Evolutionary conservation across 306 rosid species (phyloP).

Genomic region (Pachyrhizus erosus): DNA sequence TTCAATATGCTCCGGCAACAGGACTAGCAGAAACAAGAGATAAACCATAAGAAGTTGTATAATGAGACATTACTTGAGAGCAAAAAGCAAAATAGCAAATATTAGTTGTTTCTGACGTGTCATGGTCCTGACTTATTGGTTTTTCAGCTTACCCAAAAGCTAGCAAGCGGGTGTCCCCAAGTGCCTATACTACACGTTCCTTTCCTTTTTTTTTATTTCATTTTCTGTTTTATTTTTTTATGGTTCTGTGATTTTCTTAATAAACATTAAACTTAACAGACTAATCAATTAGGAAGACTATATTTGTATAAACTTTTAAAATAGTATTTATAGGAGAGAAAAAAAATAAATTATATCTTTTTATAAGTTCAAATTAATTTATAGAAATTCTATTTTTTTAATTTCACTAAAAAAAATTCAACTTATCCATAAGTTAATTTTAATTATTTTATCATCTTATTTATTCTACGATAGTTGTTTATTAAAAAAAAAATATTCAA

Average conservation of each 20-base stretch:
- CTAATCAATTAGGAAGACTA: too few species aligned
- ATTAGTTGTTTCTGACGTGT: constrained; percentile 8
- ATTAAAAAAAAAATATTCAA: too few species aligned
- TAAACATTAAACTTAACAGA: not conserved
- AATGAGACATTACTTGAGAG: not conserved
- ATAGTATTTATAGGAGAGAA: too few species aligned
- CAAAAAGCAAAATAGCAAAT: not conserved
- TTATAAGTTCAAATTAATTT: too few species aligned
- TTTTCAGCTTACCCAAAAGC: constrained; percentile 26
- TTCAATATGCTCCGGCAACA: not conserved
- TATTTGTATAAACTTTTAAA: too few species aligned
- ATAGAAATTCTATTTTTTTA: too few species aligned
- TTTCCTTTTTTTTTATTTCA: constrained; percentile 17
- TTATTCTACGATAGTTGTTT: too few species aligned
- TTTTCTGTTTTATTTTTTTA: not conserved
- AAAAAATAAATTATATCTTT: too few species aligned
- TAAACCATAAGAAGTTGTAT: not conserved
- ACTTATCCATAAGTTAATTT: too few species aligned
- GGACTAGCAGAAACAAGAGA: not conserved
- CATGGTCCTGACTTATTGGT: not conserved
- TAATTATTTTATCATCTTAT: too few species aligned
- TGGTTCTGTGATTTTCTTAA: not conserved
- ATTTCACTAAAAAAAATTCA: too few species aligned
- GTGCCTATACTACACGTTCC: not conserved
- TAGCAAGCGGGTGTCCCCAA: constrained; percentile 11